Evolutionary conservation across 2,329 filamentous ascomycete genomes (phyloP), one percentile per base, ranked within the genome.

Genomic region (Epichloe elymi): DNA sequence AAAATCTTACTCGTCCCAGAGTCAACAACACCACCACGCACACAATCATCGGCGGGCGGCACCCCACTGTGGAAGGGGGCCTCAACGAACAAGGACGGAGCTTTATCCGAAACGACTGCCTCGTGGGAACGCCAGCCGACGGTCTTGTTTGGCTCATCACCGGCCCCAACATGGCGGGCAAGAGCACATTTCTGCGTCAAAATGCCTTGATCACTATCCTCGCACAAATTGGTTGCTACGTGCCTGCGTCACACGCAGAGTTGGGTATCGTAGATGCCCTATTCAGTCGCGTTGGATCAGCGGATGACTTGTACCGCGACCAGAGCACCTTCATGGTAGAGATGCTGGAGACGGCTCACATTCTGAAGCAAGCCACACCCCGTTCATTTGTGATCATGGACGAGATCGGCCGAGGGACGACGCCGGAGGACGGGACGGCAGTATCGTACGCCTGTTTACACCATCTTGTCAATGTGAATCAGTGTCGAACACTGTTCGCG

Each of bases 271-370:
- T 96, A n/a, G 93, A 98, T 68, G 88, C 91, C 60, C 85, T 98
- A 50, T 97, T 95, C 71, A 93, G 85, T 63, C 86, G 93, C 63
- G 85, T 94, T 20, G 93, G 93, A 2, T 94, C 89, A 1, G 93
- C 91, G 2, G 94, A 98, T 66, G 91, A 95, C 64, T 74, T 98
- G n/a, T 96, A 86, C 70, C 80, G 82, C 48, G 86, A 95, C 70
- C 90, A 97, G 67, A 95, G 88, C 49, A 98, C 94, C 0, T 98
- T 98, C 68, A 97, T 98, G 93, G 88, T 97, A 1, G 93, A 98
- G 70, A 98, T 98, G 93, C 77, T 96, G 2, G 93, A 98, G 69
- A 95, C 93, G 19, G 90, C 91, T 2, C 78, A 85, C 26, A 98
- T 98, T 49, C 75, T 98, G 49, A 86, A 85, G 54, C 77, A 86